phyloP scores from a whole-genome alignment of 306 rosid genomes.

The Herpetospermum pedunculosum region DNA sequence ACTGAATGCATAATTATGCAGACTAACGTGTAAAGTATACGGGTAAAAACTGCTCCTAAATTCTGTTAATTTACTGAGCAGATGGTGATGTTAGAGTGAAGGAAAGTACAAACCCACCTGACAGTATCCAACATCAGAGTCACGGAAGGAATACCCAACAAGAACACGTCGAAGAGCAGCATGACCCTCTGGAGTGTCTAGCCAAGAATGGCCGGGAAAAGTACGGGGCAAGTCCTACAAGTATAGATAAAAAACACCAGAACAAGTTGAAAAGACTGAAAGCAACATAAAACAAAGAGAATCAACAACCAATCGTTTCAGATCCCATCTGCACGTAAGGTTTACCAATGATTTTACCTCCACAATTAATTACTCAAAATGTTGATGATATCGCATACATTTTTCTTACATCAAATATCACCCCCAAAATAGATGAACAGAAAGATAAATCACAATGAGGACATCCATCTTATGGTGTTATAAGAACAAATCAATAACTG shows the following conservation, averaged over 20 bases:
- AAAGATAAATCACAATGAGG: neutral
- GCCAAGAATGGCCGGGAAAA: conserved; percentile 95
- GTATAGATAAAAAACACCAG: neutral
- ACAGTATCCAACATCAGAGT: conserved; percentile 98
- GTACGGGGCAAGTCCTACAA: conserved; percentile 90
- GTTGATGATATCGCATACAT: neutral
- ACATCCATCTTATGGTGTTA: neutral
- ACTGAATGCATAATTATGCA: neutral
- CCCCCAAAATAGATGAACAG: neutral
- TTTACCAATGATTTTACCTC: neutral
- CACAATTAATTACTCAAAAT: neutral
- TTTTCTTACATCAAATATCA: neutral
- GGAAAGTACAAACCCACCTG: conserved; percentile 43
- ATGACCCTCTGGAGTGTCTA: conserved; percentile 94
- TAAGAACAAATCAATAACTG: neutral
- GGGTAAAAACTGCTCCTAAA: neutral
- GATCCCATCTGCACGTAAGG: neutral
- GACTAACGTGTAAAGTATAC: neutral
- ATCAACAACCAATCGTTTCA: neutral
- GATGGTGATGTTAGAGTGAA: neutral
- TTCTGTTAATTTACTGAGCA: neutral
- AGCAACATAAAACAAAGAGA: neutral
- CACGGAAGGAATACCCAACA: conserved; percentile 96
- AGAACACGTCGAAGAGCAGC: conserved; percentile 92
- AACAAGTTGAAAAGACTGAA: neutral